These are phyloP conservation scores for Boletus tomentosulus DNA, from an alignment of 768 basidiomycete species.

Conservation along the genomic window DNA sequence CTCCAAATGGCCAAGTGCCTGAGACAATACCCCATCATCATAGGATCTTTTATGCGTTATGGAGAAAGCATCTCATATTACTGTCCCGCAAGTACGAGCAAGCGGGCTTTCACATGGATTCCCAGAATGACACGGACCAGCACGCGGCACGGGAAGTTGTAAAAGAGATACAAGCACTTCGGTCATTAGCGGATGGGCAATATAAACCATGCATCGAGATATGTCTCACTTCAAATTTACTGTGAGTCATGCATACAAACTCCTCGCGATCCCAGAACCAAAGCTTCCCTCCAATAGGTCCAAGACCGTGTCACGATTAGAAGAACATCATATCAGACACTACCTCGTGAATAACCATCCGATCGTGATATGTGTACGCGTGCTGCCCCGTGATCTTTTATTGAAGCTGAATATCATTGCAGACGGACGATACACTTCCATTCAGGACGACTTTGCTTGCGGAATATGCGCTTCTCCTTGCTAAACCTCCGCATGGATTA, in stretches of 20 bases:
- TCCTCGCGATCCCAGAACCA: background rate
- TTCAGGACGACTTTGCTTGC: slow-evolving; percentile 71
- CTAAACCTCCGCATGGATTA: slow-evolving; percentile 65
- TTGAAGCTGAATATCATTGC: background rate
- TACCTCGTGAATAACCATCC: slow-evolving; percentile 65
- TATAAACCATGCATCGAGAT: slow-evolving; percentile 69
- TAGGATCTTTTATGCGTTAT: slow-evolving; percentile 18
- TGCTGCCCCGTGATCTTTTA: background rate
- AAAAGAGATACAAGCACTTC: slow-evolving; percentile 19
- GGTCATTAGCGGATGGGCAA: slow-evolving; percentile 10
- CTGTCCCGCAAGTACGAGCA: slow-evolving; percentile 20
- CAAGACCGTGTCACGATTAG: slow-evolving; percentile 62
- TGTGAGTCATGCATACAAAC: slow-evolving; percentile 42
- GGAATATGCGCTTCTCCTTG: slow-evolving; percentile 79
- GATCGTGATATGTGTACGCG: slow-evolving; percentile 67
- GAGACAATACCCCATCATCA: slow-evolving; percentile 23
- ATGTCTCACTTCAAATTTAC: slow-evolving; percentile 74
- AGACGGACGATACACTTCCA: slow-evolving; percentile 82
- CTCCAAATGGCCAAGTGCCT: slow-evolving; percentile 15
- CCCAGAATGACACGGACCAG: slow-evolving; percentile 12
- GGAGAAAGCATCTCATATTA: slow-evolving; percentile 20
- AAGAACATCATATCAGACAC: slow-evolving; percentile 68
- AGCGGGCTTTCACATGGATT: slow-evolving; percentile 5
- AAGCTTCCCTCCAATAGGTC: slow-evolving; percentile 37
- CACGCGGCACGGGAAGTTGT: slow-evolving; percentile 19